Evolutionary conservation across 495 filamentous ascomycete genomes (phyloP), one percentile per base, ranked within the genome.

Genomic region (Neurospora cerealis): DNA sequence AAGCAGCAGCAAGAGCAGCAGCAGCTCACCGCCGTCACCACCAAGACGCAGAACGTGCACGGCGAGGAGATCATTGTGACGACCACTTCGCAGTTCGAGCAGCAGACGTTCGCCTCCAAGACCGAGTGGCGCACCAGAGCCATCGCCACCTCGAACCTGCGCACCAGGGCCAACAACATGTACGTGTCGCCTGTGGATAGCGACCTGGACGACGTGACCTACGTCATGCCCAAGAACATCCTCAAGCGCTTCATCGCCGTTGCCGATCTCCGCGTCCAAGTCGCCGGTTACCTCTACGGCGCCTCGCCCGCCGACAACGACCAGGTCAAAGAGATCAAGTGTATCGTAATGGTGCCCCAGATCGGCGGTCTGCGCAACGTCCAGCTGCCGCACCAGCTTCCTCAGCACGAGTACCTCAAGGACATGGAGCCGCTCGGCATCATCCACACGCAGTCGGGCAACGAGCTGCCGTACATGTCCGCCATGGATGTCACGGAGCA

Each of bases 51-150:
- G 80, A 99, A 99, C 78, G 92, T 97, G 24, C 95, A 94, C 72
- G 96, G 96, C 28, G 96, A 99, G 83, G 96, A 98, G 74, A 97
- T 99, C 75, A 93, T 98, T 79, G 96, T 99, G 62, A 98, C 96
- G 0, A 99, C 96, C 3, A 98, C 95, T 0, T 97, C 96, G 5
- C 91, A 97, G 79, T 98, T 95, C 75, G 96, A 98, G 81, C 95
- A 98, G 83, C 91, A 97, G 82, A 93, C 94, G 1, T 99, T 99
- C 77, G 94, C 95, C 17, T 98, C 95, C 28, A 98, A 98, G 88
- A 98, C 96, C 0, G 96, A 99, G 81, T 99, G 96, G 96, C 92
- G 96, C 28, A 98, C 96, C 36, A 86, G 96, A 72, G 96, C 96
- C 34, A 97, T 99, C 76, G 96, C 96, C 42, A 96, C 96, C 2